Conservation (phyloP, 2,329 filamentous ascomycete species). For the Colletotrichum zoysiae region DNA sequence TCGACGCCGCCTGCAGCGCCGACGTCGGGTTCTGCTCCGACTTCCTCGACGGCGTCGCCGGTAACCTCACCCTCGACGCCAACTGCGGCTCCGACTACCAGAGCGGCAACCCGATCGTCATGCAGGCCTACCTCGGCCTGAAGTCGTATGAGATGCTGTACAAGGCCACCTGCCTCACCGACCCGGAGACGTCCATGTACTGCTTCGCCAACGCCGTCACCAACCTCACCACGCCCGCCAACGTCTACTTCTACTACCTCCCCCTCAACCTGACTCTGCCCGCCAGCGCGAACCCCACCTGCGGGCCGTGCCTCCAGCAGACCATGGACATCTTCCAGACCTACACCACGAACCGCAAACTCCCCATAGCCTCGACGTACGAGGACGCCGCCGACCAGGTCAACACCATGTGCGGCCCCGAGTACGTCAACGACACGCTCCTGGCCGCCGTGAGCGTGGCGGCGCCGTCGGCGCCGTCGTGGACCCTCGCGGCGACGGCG, state of each 20-base stretch:
- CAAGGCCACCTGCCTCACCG: conserved; percentile 82
- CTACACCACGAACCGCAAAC: conserved; percentile 73
- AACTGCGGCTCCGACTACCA: conserved; percentile 81
- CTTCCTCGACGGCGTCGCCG: conserved; percentile 74
- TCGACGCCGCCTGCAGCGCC: conserved; percentile 82
- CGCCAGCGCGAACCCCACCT: conserved; percentile 75
- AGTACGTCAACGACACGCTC: conserved; percentile 70
- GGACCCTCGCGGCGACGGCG: conserved; percentile 21
- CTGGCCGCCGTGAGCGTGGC: conserved; percentile 51
- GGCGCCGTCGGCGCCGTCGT: conserved; percentile 38
- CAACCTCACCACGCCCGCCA: conserved; percentile 76
- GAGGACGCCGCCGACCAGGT: conserved; percentile 77
- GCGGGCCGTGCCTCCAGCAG: conserved; percentile 79
- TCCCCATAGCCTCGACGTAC: conserved; percentile 79
- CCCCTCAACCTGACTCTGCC: conserved; percentile 82
- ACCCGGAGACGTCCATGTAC: conserved; percentile 75
- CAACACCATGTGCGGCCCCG: conserved; percentile 72
- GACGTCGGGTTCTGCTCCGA: conserved; percentile 74
- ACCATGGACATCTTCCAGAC: conserved; percentile 86
- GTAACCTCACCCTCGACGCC: conserved; percentile 69
- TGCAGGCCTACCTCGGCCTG: conserved; percentile 81
- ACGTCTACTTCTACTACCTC: conserved; percentile 87
- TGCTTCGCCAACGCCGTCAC: conserved; percentile 88
- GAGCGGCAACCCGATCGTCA: conserved; percentile 75
- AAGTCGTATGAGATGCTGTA: conserved; percentile 83